Percentiles rank a stretch among this genome's conserved stretches.
These are phyloP conservation scores for Pestalotiopsis sp. DNA, from an alignment of 2,329 filamentous ascomycete species.

Conservation along the genomic window DNA sequence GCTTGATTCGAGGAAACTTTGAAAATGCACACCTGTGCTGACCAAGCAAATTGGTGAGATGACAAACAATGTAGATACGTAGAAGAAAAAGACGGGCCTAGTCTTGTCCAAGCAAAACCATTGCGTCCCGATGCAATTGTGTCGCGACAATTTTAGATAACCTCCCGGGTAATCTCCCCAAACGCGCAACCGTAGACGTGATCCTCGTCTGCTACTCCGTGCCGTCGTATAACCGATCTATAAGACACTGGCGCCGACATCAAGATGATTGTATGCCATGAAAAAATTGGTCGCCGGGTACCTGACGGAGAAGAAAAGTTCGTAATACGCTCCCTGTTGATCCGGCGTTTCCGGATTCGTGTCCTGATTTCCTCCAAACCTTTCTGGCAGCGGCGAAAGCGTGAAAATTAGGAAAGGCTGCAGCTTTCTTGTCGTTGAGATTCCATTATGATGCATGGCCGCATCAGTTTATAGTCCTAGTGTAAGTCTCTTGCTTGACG, in stretches of 20 bases:
- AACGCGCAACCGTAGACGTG: background rate
- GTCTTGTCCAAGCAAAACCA: background rate
- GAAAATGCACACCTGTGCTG: slow-evolving; percentile 10
- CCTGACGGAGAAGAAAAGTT: background rate
- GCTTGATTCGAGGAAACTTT: background rate
- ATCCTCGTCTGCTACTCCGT: background rate
- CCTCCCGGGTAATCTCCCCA: background rate
- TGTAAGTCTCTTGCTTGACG: slow-evolving; percentile 4
- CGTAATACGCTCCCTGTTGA: background rate
- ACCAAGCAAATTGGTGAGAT: background rate
- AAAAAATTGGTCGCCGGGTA: background rate
- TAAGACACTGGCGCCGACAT: background rate
- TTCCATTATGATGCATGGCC: background rate
- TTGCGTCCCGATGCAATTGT: background rate
- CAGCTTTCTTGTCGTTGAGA: background rate
- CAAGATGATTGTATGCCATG: background rate
- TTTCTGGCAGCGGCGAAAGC: background rate
- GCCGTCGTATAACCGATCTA: background rate
- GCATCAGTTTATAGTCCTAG: background rate
- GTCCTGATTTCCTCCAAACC: background rate
- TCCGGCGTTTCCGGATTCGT: background rate
- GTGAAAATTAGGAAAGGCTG: background rate
- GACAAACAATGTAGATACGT: background rate
- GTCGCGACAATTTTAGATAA: background rate
- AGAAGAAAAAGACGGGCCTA: background rate